These are phyloP conservation scores for Artemisia tridentata DNA, from an alignment of 129 eudicot genomes.

Conservation along the genomic window DNA sequence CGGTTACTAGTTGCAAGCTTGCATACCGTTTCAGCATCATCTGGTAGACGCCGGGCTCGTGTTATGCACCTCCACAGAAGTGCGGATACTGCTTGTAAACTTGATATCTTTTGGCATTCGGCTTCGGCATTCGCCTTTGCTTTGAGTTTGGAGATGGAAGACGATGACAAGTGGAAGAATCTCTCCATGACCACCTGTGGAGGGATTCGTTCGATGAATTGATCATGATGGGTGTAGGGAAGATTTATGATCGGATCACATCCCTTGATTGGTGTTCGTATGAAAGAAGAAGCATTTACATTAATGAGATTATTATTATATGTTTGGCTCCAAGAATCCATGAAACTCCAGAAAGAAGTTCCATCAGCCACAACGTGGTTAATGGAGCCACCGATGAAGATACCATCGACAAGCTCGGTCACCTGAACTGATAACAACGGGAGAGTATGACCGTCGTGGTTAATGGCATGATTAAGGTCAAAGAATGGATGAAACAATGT, in stretches of 20 bases:
- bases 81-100: constrained; percentile 45
- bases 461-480: constrained; percentile 37
- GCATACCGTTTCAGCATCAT: constrained; percentile 25
- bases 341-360: constrained; percentile 55
- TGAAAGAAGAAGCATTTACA: constrained; percentile 27
- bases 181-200: constrained; percentile 31
- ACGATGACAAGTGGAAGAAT: constrained; percentile 50
- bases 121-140: constrained; percentile 38
- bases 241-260: constrained; percentile 33
- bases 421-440: constrained; percentile 35
- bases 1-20: no score
- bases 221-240: constrained; percentile 43
- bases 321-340: constrained; percentile 35
- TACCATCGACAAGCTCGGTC: constrained; percentile 38
- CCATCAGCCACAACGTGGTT: constrained; percentile 53
- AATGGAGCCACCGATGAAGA: constrained; percentile 38
- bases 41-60: constrained; percentile 23
- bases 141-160: constrained; percentile 38
- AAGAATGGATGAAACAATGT: constrained; percentile 40
- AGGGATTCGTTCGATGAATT: constrained; percentile 37
- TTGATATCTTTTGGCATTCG: constrained; percentile 30
- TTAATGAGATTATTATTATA: constrained; percentile 9
- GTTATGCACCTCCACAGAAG: constrained; percentile 48
- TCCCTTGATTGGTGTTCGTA: constrained; percentile 38
- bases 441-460: constrained; percentile 45